Evolutionary conservation across 2,329 filamentous ascomycete genomes (phyloP), one percentile per base, ranked within the genome.

Genomic region (Chaetomiaceae sp.): DNA sequence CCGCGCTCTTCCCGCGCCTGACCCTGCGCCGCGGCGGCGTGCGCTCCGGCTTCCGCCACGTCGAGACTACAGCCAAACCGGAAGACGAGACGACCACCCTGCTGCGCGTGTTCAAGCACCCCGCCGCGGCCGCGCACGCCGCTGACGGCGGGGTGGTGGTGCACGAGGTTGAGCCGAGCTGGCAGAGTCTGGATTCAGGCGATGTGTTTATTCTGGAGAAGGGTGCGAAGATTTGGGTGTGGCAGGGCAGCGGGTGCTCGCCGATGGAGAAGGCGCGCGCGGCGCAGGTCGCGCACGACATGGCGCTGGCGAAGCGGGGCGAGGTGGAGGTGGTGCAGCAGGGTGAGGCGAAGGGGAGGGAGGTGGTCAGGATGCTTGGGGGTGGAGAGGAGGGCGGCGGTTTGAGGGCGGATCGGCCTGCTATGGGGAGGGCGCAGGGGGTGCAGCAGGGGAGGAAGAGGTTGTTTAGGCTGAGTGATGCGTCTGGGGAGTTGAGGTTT

Each of bases 351-450:
- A 6, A 37, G 27, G 33, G 27, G 36, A 19, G 37, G 37, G 14
- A 17, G 20, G 43, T 46, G 43, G 36, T 40, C 1, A 22, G 17
- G 30, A 35, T 40, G 29, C 14, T 46, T 7, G 36, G 42, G 6
- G 36, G 58, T 78, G 39, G 65, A 66, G 10, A 66, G 30, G 20
- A 40, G 29, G 37, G 22, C 8, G 43, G 37, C 36, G 22, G 9
- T 39, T 34, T 26, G 42, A 22, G 10, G 42, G 42, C 42, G n/a
- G 27, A 14, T 19, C 12, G 42, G 20, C 42, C 42, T 19, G 17
- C 36, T 3, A 15, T 40, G 29, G 43, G 41, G 4, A 6, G 3
- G 27, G 17, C 32, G 26, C 27, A 20, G n/a, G 32, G 40, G 11
- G 6, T 6, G n/a, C 20, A 15, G 15, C 15, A 6, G 26, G 32